Conservation (phyloP, 2,329 filamentous ascomycete genomes). For the Hirsutella rhossiliensis region DNA sequence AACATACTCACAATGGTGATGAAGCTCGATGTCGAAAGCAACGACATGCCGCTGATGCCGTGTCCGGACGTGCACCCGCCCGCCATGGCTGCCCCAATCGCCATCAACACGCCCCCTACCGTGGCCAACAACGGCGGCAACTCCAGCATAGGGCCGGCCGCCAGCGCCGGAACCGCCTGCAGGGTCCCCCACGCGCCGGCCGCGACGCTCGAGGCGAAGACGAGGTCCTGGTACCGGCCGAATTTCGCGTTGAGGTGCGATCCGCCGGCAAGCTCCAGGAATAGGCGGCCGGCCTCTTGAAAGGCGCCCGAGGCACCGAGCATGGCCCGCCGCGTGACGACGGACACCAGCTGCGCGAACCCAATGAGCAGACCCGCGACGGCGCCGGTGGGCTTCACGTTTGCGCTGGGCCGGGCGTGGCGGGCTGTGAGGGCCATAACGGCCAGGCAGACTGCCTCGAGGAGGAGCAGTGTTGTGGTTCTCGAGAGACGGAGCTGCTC, state of each 20-base stretch:
- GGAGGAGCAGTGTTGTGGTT: slow-evolving; percentile 22
- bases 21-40: slow-evolving; percentile 49
- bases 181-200: slow-evolving; percentile 31
- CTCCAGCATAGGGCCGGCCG: slow-evolving; percentile 12
- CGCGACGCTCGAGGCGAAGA: slow-evolving; percentile 40
- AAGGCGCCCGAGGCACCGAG: slow-evolving; percentile 51
- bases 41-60: slow-evolving; percentile 54
- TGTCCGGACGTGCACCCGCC: slow-evolving; percentile 60
- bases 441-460: slow-evolving; percentile 29
- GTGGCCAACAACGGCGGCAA: slow-evolving; percentile 27
- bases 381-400: slow-evolving; percentile 27
- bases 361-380: slow-evolving; percentile 49
- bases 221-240: slow-evolving; percentile 27
- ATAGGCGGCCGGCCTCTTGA: slow-evolving; percentile 45
- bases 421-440: slow-evolving; percentile 25
- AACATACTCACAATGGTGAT: slow-evolving; percentile 49
- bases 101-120: slow-evolving; percentile 43
- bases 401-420: slow-evolving; percentile 18
- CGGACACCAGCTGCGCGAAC: slow-evolving; percentile 41
- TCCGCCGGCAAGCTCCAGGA: slow-evolving; percentile 30
- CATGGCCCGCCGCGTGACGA: slow-evolving; percentile 38
- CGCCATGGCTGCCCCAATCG: slow-evolving; percentile 47
- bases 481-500: slow-evolving; percentile 28
- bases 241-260: slow-evolving; percentile 10
- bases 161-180: slow-evolving; percentile 17